Evolutionary conservation across 306 rosid genomes (phyloP).

Genomic region (Echinosophora koreensis): DNA sequence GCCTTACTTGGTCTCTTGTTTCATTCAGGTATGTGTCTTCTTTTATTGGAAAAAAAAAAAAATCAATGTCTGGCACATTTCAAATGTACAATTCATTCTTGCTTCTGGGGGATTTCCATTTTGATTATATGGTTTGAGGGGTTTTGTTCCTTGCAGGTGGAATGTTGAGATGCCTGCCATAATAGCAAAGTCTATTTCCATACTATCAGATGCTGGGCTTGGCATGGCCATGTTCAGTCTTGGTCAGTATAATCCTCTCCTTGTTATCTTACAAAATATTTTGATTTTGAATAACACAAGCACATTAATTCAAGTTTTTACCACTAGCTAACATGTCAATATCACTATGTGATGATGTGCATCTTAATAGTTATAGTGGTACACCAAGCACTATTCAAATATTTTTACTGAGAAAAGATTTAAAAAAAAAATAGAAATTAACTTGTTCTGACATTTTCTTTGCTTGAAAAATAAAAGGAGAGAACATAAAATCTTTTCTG

Average conservation of each 20-base stretch:
- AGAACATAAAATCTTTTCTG: neutral
- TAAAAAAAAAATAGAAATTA: neutral
- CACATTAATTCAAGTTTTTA: too few relatives aligned
- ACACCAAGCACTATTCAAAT: too few relatives aligned
- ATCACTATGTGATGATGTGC: too few relatives aligned
- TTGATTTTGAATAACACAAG: neutral
- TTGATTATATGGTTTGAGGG: conserved; percentile 35
- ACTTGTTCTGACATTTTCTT: conserved; percentile 45
- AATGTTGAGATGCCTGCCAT: conserved; percentile 83
- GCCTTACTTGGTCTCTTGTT: conserved; percentile 88
- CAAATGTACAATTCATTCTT: conserved; percentile 4
- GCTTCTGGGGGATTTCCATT: neutral
- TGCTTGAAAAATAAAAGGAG: conserved; percentile 3
- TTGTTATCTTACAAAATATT: neutral
- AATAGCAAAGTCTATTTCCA: conserved; percentile 82
- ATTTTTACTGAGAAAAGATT: neutral
- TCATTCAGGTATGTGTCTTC: conserved; percentile 63
- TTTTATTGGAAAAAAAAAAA: conserved; percentile 1
- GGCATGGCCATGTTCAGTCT: conserved; percentile 99
- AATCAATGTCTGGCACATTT: conserved; percentile 15
- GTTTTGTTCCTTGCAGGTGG: conserved; percentile 64
- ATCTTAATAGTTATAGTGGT: too few relatives aligned
- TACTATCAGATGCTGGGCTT: conserved; percentile 94
- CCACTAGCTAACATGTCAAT: too few relatives aligned
- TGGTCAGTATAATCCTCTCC: conserved; percentile 61